Percentiles rank a stretch among this genome's conserved stretches.
Conservation (phyloP, 805 yeast species). For the Candida insectalens region DNA sequence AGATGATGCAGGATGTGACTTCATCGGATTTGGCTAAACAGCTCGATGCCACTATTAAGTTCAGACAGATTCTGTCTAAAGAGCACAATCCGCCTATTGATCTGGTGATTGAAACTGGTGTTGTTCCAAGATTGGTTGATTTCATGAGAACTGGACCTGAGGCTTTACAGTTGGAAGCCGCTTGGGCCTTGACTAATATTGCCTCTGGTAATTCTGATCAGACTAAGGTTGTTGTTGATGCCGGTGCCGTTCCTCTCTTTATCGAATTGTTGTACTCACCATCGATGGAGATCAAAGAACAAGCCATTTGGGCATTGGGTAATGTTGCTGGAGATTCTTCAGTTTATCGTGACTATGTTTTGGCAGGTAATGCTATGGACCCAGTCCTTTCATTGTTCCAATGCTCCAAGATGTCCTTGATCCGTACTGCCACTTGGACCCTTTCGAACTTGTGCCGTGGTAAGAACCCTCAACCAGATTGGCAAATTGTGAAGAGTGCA, state of each 20-base stretch:
- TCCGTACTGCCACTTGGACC: slow-evolving; percentile 98
- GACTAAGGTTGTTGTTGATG: slow-evolving; percentile 82
- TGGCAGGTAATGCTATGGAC: slow-evolving; percentile 77
- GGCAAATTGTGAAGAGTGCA: slow-evolving; percentile 79
- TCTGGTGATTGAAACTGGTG: slow-evolving; percentile 85
- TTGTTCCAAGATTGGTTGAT: slow-evolving; percentile 81
- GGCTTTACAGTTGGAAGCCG: slow-evolving; percentile 91
- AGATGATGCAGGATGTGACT: slow-evolving; percentile 72
- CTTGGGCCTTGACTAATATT: slow-evolving; percentile 98
- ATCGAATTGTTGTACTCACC: slow-evolving; percentile 72
- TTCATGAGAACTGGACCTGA: slow-evolving; percentile 78
- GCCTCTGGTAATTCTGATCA: slow-evolving; percentile 91
- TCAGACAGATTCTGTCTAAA: slow-evolving; percentile 86
- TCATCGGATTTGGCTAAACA: slow-evolving; percentile 72
- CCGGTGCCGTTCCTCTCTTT: slow-evolving; percentile 89
- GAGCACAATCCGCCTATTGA: slow-evolving; percentile 97
- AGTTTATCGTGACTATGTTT: slow-evolving; percentile 79
- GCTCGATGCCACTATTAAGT: slow-evolving; percentile 81
- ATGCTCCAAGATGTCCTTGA: slow-evolving; percentile 76
- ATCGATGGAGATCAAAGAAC: slow-evolving; percentile 90
- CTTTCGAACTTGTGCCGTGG: slow-evolving; percentile 95
- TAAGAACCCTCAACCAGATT: slow-evolving; percentile 91
- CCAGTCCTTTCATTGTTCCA: slow-evolving; percentile 76
- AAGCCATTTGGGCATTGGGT: slow-evolving; percentile 98
- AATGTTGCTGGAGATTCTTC: slow-evolving; percentile 98